A percentile compares a stretch with the other conserved stretches of the same genome.
Evolutionary conservation across 495 filamentous ascomycete species (phyloP).

Genomic region (Elasticomyces elasticus): DNA sequence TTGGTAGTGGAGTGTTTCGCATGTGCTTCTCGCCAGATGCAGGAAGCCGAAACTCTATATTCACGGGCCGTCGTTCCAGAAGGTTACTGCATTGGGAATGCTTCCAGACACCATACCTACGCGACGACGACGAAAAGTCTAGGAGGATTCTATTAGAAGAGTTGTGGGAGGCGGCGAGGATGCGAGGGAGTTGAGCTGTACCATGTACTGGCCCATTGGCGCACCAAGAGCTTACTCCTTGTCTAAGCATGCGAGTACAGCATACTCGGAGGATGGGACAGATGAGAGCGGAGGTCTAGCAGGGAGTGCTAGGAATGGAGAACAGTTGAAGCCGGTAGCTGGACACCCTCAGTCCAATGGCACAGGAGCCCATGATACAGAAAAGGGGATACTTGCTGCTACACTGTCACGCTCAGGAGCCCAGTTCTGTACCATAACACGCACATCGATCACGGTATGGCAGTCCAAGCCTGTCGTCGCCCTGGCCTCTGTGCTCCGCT

Average conservation of each 20-base stretch:
- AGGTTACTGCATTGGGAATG: too few species aligned
- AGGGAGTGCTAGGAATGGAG: neutral
- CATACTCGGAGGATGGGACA: constrained; percentile 7
- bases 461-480: constrained; percentile 91
- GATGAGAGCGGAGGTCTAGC: neutral
- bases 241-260: constrained; percentile 23
- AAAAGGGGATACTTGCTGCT: constrained; percentile 52
- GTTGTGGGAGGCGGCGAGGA: too few species aligned
- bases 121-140: too few species aligned
- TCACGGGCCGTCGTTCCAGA: too few species aligned
- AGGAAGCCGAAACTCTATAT: too few species aligned
- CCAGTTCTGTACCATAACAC: constrained; percentile 81
- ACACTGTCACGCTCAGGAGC: constrained; percentile 72
- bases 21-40: too few species aligned
- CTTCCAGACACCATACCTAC: too few species aligned
- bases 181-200: constrained; percentile 20
- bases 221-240: constrained; percentile 68
- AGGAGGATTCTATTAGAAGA: too few species aligned
- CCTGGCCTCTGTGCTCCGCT: constrained; percentile 74
- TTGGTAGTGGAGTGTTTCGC: too few species aligned
- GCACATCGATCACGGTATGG: constrained; percentile 77
- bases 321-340: neutral
- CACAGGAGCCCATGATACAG: neutral
- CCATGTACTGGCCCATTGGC: constrained; percentile 97
- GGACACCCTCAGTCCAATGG: neutral